Percentiles rank a stretch among this genome's conserved stretches.
Conservation (phyloP, 345 rosid genomes). For the Citrus medica region DNA sequence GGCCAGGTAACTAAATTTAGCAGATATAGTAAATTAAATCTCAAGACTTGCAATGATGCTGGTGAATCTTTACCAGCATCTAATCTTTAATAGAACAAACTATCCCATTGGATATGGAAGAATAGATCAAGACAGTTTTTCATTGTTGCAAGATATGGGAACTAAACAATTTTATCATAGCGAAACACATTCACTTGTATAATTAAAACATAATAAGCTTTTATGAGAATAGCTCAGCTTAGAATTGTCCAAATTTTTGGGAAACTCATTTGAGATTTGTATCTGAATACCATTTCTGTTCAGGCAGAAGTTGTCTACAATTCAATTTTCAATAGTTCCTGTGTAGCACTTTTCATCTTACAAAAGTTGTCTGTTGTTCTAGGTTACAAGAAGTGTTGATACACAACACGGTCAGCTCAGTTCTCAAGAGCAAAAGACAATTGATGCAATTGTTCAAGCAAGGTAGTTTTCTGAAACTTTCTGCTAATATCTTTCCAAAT, state of each 20-base stretch:
- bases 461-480: conserved; percentile 42
- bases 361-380: neutral
- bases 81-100: neutral
- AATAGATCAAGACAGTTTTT: neutral
- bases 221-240: neutral
- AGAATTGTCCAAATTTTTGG: neutral
- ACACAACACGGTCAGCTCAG: conserved; percentile 56
- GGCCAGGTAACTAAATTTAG: conserved; percentile 60
- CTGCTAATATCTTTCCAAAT: conserved; percentile 1
- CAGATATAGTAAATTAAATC: neutral
- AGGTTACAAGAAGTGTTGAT: conserved; percentile 92
- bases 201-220: no score
- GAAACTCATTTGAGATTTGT: neutral
- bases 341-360: neutral
- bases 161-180: neutral
- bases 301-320: neutral
- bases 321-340: neutral
- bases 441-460: conserved; percentile 85
- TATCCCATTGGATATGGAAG: neutral
- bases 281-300: neutral
- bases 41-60: neutral
- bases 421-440: conserved; percentile 74
- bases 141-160: neutral
- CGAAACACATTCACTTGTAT: neutral
- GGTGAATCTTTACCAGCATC: neutral